Percentiles rank a stretch among this genome's conserved stretches.
These are phyloP conservation scores for Fusarium clavum DNA, from an alignment of 2,329 filamentous ascomycete species.

Conservation along the genomic window DNA sequence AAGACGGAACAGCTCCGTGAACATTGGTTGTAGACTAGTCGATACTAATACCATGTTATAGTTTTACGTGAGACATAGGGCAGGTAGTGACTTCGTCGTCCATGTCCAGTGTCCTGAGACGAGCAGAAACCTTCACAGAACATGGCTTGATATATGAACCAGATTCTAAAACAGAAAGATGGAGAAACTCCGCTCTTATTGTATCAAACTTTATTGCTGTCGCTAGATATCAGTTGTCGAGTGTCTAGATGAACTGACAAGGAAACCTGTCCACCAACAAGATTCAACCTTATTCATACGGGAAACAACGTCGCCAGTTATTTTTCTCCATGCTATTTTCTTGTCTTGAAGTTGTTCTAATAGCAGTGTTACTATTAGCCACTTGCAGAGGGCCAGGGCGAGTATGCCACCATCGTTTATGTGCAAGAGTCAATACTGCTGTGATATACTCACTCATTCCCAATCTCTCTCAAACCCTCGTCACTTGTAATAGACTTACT, in stretches of 20 bases:
- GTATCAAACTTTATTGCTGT: background rate
- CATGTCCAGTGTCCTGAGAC: background rate
- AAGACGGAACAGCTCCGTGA: background rate
- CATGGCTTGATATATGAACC: background rate
- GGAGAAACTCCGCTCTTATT: background rate
- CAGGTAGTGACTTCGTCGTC: background rate
- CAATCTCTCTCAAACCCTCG: background rate
- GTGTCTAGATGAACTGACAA: background rate
- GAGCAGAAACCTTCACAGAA: background rate
- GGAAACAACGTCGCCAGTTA: background rate
- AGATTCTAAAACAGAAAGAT: no score
- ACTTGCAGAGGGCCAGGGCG: background rate
- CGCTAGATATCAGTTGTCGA: background rate
- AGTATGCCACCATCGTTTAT: background rate
- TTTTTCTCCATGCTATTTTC: background rate
- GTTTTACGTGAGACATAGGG: background rate
- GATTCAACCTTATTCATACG: background rate
- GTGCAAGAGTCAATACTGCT: background rate
- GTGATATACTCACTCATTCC: no score
- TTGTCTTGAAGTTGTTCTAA: background rate
- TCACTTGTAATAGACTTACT: background rate
- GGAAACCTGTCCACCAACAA: background rate
- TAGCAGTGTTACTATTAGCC: background rate
- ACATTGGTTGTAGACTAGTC: background rate
- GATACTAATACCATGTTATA: background rate